A percentile compares a stretch with the other conserved stretches of the same genome.
phyloP scores from a whole-genome alignment of 1,284 basidiomycete species.

The Schizophyllum amplum region DNA sequence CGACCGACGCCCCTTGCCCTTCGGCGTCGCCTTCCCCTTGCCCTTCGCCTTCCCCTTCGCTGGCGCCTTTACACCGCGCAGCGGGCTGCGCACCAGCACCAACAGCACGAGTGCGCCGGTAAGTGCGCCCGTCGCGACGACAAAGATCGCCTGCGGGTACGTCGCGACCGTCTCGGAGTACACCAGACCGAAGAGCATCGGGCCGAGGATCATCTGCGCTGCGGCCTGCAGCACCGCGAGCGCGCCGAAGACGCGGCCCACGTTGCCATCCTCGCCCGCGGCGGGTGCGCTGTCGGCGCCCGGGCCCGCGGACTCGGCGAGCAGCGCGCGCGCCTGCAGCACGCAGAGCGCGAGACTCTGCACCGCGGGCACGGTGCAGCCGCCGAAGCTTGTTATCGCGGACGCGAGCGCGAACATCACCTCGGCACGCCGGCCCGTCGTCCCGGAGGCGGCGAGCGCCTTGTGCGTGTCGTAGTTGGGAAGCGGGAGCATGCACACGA shows the following conservation, averaged over 20 bases:
- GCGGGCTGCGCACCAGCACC: constrained; percentile 42
- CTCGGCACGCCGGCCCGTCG: constrained; percentile 16
- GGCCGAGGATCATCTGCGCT: constrained; percentile 41
- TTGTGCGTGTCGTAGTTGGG: constrained; percentile 25
- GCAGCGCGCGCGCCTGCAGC: constrained; percentile 43
- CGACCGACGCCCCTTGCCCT: constrained; percentile 13
- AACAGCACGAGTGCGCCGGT: constrained; percentile 27
- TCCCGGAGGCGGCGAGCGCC: background rate
- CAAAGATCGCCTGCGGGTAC: constrained; percentile 43
- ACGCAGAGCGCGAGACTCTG: constrained; percentile 68
- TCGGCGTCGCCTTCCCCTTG: constrained; percentile 17
- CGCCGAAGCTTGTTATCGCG: constrained; percentile 48
- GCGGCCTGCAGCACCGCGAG: constrained; percentile 40
- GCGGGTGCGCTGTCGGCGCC: constrained; percentile 37
- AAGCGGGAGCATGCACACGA: constrained; percentile 45
- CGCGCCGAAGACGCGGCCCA: constrained; percentile 43
- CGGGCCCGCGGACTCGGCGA: constrained; percentile 19
- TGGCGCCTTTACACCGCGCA: constrained; percentile 12
- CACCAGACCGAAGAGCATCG: constrained; percentile 40
- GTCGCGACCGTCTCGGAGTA: constrained; percentile 38
- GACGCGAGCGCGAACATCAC: constrained; percentile 49
- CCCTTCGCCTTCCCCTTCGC: constrained; percentile 6
- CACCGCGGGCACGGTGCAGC: constrained; percentile 54
- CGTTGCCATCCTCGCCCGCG: constrained; percentile 35
- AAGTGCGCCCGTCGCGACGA: constrained; percentile 32